Percentiles rank a stretch among this genome's conserved stretches.
Evolutionary conservation across 495 filamentous ascomycete genomes (phyloP).

Genomic region (Xylaria curta): DNA sequence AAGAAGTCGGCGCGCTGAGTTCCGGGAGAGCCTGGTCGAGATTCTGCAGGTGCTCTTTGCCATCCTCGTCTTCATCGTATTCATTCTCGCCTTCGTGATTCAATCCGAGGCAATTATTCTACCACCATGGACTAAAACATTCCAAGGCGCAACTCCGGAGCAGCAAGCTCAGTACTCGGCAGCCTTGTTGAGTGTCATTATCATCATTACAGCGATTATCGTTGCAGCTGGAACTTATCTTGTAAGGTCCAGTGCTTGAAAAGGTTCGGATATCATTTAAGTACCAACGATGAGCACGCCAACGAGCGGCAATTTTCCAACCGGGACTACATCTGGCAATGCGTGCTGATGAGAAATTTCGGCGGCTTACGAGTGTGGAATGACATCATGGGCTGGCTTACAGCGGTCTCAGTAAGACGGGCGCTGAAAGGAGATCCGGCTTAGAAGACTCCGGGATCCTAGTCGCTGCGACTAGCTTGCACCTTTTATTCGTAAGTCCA

Average conservation of each 20-base stretch:
- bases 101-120: slow-evolving; percentile 28
- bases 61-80: slow-evolving; percentile 33
- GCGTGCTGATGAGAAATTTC: not conserved
- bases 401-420: not conserved
- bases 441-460: not conserved
- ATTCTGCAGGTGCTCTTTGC: slow-evolving; percentile 37
- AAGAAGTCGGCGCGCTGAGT: slow-evolving; percentile 25
- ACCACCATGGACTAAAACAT: slow-evolving; percentile 39
- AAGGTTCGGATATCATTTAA: not conserved
- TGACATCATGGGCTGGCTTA: slow-evolving; percentile 28
- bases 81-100: slow-evolving; percentile 37
- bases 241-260: not conserved
- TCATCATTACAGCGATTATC: slow-evolving; percentile 21
- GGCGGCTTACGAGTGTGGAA: not conserved
- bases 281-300: not conserved
- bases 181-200: slow-evolving; percentile 19
- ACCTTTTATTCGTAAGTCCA: slow-evolving; percentile 8
- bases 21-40: slow-evolving; percentile 27
- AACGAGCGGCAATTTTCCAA: not conserved
- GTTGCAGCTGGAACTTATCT: slow-evolving; percentile 15
- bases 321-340: not conserved
- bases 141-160: slow-evolving; percentile 32
- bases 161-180: slow-evolving; percentile 30
- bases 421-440: not conserved
- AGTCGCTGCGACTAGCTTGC: not conserved